Base-by-base conservation (phyloP, 106 monocot genomes). In the Dendrobium catenatum region DNA sequence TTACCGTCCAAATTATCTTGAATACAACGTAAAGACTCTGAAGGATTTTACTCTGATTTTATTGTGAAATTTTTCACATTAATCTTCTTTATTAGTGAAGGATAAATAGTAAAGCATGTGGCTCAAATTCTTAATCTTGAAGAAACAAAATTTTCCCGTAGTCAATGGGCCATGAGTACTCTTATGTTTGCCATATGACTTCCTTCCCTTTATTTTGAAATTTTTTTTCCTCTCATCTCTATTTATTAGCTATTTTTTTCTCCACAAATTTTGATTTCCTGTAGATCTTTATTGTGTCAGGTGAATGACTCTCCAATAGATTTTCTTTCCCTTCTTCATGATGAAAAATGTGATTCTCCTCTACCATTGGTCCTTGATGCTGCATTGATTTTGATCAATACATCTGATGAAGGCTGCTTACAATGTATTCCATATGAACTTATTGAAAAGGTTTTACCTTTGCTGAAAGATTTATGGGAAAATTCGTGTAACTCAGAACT, bases 261-360 rank as follows among this genome's bases (percentile, higher is more conserved):
- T 37, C 8, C 13, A 3, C 17, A 22, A 22, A 41, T 42, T 26
- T 82, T 87, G 77, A 89, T 72, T 87, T 82, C 73, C 80, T 82
- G 68, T 83, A 95, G 95, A 73, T 86, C 61, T 81, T 59, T 90
- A 61, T 88, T 89, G 79, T 89, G 78, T 79, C 95, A 95, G 88
- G 83, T 86, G 20, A 79, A 44, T 22, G 59, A 75, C 3, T 24
- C 42, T 67, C 41, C 58, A 16, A 51, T 19, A 27, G n/a, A 29
- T 27, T 40, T 40, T 37, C 31, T 29, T 78, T 19, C 64, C n/a
- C 41, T 49, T 67, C 73, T 51, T 37, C 48, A 41, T 20, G 72
- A 37, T 67, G 75, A 84, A 81, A 83, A 81, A 8, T 51, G 51
- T 51, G 51, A 51, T 51, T 13, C 51, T 51, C 48, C 88, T 68